These are phyloP conservation scores for Nakazawaea pomicola DNA, from an alignment of 805 yeast genomes.

Conservation along the genomic window DNA sequence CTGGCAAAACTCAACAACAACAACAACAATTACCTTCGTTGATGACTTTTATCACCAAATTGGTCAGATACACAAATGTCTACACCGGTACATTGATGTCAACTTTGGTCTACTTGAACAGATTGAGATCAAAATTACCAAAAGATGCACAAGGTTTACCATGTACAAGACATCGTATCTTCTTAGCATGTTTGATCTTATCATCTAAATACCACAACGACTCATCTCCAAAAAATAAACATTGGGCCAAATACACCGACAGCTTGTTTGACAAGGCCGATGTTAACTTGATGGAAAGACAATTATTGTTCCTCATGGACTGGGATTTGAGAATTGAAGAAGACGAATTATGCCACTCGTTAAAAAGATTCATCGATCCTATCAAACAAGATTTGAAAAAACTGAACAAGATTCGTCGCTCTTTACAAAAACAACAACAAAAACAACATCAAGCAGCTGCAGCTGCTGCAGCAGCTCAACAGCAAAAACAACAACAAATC, in stretches of 20 bases:
- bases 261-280: slow-evolving; percentile 65
- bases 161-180: slow-evolving; percentile 74
- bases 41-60: slow-evolving; percentile 66
- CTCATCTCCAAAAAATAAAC: slow-evolving; percentile 69
- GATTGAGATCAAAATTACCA: slow-evolving; percentile 58
- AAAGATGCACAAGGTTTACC: slow-evolving; percentile 71
- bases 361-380: slow-evolving; percentile 46
- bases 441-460: slow-evolving; percentile 2
- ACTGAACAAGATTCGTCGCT: slow-evolving; percentile 26
- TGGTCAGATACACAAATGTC: slow-evolving; percentile 74
- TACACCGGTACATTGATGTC: slow-evolving; percentile 75
- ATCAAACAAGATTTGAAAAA: slow-evolving; percentile 34
- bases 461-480: no score
- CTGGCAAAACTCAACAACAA: slow-evolving; percentile 16
- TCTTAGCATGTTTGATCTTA: slow-evolving; percentile 67
- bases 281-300: slow-evolving; percentile 78
- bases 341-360: slow-evolving; percentile 36
- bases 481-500: neutral
- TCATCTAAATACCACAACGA: slow-evolving; percentile 76
- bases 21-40: slow-evolving; percentile 56
- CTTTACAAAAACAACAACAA: slow-evolving; percentile 11
- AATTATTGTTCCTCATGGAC: slow-evolving; percentile 58
- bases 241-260: slow-evolving; percentile 78
- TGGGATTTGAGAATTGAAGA: slow-evolving; percentile 58
- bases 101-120: slow-evolving; percentile 62